A percentile compares a stretch with the other conserved stretches of the same genome.
Evolutionary conservation across 192 early-diverging fungal species (phyloP).

Genomic region (Chytriomyces sp.): DNA sequence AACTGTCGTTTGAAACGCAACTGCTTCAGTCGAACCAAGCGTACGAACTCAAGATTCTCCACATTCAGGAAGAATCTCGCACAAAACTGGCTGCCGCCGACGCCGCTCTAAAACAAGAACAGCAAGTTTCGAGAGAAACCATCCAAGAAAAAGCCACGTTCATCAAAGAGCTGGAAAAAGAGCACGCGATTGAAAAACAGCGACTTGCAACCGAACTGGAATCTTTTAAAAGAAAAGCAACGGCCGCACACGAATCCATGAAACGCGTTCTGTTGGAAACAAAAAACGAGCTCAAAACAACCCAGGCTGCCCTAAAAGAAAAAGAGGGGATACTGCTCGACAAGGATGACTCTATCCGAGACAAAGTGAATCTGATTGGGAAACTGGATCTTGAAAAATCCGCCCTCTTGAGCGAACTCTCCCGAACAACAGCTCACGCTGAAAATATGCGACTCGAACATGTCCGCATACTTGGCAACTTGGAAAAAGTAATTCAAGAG

Average conservation of each 20-base stretch:
- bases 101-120: conserved; percentile 11
- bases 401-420: conserved; percentile 24
- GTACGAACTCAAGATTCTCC: background rate
- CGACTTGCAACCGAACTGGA: conserved; percentile 39
- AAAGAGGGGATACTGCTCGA: conserved; percentile 25
- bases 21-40: background rate
- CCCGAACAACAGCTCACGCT: background rate
- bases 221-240: conserved; percentile 29
- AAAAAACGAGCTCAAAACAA: conserved; percentile 23
- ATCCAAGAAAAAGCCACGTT: background rate
- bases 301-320: background rate
- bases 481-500: conserved; percentile 45
- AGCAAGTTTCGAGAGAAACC: conserved; percentile 5
- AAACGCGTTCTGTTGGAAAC: conserved; percentile 37
- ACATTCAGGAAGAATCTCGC: conserved; percentile 22
- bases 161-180: conserved; percentile 19
- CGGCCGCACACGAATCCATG: conserved; percentile 30
- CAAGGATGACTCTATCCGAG: conserved; percentile 21
- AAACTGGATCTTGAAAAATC: conserved; percentile 37
- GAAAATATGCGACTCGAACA: conserved; percentile 37
- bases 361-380: conserved; percentile 19
- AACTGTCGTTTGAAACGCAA: background rate
- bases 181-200: conserved; percentile 37
- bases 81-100: conserved; percentile 18
- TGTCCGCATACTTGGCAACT: conserved; percentile 11